Conservation (phyloP, 2,329 filamentous ascomycete species). For the Ilyonectria destructans region DNA sequence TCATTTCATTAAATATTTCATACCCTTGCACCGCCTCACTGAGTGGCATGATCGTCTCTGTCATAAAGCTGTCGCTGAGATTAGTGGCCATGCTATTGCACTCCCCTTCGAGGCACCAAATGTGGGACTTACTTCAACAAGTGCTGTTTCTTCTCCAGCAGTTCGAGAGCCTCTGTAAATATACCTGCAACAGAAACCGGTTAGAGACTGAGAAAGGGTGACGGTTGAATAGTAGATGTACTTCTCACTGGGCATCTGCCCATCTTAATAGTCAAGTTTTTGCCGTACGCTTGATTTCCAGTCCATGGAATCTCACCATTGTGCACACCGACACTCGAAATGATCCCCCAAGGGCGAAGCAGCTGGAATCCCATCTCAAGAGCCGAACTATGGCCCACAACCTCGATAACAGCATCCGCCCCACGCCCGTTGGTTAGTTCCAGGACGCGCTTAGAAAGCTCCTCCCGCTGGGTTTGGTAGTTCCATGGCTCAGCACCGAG, state of each 20-base stretch:
- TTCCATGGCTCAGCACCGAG: constrained; percentile 70
- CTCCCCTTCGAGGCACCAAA: constrained; percentile 47
- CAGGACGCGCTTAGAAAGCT: constrained; percentile 76
- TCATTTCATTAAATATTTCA: constrained; percentile 78
- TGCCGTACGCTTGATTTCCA: constrained; percentile 73
- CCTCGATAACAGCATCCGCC: constrained; percentile 85
- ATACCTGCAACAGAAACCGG: neutral
- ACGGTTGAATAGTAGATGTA: constrained; percentile 51
- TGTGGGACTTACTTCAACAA: constrained; percentile 7
- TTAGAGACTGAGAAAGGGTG: neutral
- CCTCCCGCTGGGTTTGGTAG: constrained; percentile 76
- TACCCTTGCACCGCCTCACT: constrained; percentile 76
- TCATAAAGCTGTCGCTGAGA: constrained; percentile 73
- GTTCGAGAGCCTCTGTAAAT: constrained; percentile 6
- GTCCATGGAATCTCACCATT: constrained; percentile 78
- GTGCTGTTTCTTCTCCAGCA: constrained; percentile 15
- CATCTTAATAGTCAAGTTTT: constrained; percentile 80
- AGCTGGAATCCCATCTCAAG: constrained; percentile 76
- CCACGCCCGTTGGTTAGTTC: constrained; percentile 83
- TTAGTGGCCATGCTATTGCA: neutral
- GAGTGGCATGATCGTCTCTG: constrained; percentile 78
- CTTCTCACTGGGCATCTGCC: constrained; percentile 77
- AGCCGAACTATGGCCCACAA: constrained; percentile 77
- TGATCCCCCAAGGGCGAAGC: constrained; percentile 77
- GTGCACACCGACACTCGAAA: constrained; percentile 81